phyloP scores from a whole-genome alignment of 2,329 filamentous ascomycete genomes.

The Dothiorella sarmentorum region DNA sequence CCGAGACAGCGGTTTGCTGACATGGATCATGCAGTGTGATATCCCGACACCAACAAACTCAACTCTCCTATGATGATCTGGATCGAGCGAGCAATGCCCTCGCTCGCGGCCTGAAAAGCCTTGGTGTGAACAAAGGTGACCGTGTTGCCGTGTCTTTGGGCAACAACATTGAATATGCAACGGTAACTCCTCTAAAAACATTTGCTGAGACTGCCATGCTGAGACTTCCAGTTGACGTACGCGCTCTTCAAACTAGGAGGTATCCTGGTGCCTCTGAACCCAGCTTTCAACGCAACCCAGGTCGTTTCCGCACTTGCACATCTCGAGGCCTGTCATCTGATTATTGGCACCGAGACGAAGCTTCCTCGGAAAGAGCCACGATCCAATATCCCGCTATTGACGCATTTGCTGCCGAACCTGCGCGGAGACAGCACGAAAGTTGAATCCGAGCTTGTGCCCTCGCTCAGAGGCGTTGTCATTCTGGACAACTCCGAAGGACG shows the following conservation, averaged over 20 bases:
- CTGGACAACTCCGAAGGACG: conserved; percentile 70
- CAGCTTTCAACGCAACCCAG: conserved; percentile 77
- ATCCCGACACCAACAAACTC: conserved; percentile 58
- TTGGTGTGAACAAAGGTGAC: conserved; percentile 77
- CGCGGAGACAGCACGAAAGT: conserved; percentile 36
- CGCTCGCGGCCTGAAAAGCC: conserved; percentile 64
- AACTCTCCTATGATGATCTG: conserved; percentile 70
- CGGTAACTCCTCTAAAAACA: conserved; percentile 44
- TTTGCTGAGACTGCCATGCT: conserved; percentile 23
- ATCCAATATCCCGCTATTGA: conserved; percentile 57
- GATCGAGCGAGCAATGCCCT: conserved; percentile 74
- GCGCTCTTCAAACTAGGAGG: conserved; percentile 93
- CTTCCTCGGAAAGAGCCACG: conserved; percentile 63
- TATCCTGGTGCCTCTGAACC: conserved; percentile 89
- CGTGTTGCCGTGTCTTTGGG: conserved; percentile 83
- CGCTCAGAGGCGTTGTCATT: conserved; percentile 67
- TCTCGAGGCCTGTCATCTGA: conserved; percentile 67
- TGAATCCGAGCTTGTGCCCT: conserved; percentile 61
- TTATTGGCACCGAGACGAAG: conserved; percentile 86
- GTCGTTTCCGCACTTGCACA: conserved; percentile 75
- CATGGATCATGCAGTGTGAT: conserved; percentile 45
- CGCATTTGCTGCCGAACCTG: conserved; percentile 52
- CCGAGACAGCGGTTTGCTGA: conserved; percentile 10
- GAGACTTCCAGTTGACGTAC: conserved; percentile 59
- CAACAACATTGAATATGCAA: conserved; percentile 79